Conservation (phyloP, 2,329 filamentous ascomycete species). For the Stemphylium beticola region DNA sequence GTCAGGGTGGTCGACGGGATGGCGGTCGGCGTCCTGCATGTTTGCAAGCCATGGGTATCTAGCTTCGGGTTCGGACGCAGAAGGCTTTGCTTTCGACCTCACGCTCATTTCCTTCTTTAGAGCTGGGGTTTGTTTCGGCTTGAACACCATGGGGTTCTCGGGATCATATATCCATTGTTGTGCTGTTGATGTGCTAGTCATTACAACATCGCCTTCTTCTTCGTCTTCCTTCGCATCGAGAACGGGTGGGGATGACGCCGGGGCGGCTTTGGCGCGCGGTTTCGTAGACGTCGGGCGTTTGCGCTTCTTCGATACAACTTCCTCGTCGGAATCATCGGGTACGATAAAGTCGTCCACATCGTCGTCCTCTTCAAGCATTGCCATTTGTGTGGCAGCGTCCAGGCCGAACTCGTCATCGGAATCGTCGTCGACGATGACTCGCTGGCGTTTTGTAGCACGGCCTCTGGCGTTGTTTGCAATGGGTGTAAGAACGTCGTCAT, state of each 20-base stretch:
- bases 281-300: slow-evolving; percentile 69
- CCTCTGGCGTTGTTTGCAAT: slow-evolving; percentile 54
- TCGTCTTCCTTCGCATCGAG: slow-evolving; percentile 51
- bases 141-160: slow-evolving; percentile 59
- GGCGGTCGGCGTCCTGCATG: slow-evolving; percentile 81
- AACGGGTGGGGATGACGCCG: slow-evolving; percentile 54
- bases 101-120: slow-evolving; percentile 42
- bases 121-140: slow-evolving; percentile 51
- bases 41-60: slow-evolving; percentile 91
- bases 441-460: slow-evolving; percentile 62
- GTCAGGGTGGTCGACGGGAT: slow-evolving; percentile 79
- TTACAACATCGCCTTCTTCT: slow-evolving; percentile 63
- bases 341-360: slow-evolving; percentile 90
- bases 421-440: slow-evolving; percentile 68
- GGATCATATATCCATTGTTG: slow-evolving; percentile 82
- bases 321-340: slow-evolving; percentile 82
- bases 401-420: slow-evolving; percentile 71
- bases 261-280: slow-evolving; percentile 58
- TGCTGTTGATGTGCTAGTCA: slow-evolving; percentile 71
- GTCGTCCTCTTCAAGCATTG: slow-evolving; percentile 66
- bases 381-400: slow-evolving; percentile 62
- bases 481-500: slow-evolving; percentile 73
- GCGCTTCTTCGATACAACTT: slow-evolving; percentile 69
- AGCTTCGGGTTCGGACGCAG: slow-evolving; percentile 81
- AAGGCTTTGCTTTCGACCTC: slow-evolving; percentile 67